phyloP scores from a whole-genome alignment of 176 grass and related monocot genomes.

The Juncus effusus region DNA sequence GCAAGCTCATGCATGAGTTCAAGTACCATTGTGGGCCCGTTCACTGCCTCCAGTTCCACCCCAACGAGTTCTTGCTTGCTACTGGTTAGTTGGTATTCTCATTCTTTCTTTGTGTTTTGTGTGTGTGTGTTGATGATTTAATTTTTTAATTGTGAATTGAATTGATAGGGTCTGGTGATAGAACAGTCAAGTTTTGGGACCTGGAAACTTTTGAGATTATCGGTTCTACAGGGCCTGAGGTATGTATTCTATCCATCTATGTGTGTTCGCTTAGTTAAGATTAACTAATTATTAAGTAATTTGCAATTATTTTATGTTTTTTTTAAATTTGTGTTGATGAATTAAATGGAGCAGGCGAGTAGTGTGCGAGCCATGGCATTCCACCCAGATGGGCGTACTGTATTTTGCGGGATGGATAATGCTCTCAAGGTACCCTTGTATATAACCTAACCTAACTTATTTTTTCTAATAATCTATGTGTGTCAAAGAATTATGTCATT shows the following conservation, averaged over 20 bases:
- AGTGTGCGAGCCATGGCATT: conserved; percentile 73
- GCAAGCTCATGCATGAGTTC: conserved; percentile 96
- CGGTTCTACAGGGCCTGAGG: conserved; percentile 87
- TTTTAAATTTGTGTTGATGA: neutral
- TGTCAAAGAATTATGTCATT: neutral
- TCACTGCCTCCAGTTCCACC: conserved; percentile 79
- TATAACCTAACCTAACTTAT: conserved; percentile 32
- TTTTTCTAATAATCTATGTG: neutral
- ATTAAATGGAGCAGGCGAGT: conserved; percentile 36
- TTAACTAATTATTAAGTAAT: conserved; percentile 14
- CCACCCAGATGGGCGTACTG: conserved; percentile 91
- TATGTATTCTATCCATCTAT: conserved; percentile 30
- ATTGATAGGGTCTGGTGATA: conserved; percentile 74
- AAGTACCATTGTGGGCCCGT: conserved; percentile 79
- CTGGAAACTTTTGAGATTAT: conserved; percentile 98
- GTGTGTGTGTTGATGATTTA: neutral
- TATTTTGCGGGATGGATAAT: conserved; percentile 84
- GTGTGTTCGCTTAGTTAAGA: neutral
- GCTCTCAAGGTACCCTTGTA: conserved; percentile 43
- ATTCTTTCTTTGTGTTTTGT: conserved; percentile 16
- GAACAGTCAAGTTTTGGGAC: conserved; percentile 95
- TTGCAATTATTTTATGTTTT: neutral
- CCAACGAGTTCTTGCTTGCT: conserved; percentile 95
- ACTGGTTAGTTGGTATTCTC: conserved; percentile 44
- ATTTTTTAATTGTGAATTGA: conserved; percentile 16